Base-by-base conservation (phyloP, 176 grass and related monocot species). In the Oryza glumipatula region DNA sequence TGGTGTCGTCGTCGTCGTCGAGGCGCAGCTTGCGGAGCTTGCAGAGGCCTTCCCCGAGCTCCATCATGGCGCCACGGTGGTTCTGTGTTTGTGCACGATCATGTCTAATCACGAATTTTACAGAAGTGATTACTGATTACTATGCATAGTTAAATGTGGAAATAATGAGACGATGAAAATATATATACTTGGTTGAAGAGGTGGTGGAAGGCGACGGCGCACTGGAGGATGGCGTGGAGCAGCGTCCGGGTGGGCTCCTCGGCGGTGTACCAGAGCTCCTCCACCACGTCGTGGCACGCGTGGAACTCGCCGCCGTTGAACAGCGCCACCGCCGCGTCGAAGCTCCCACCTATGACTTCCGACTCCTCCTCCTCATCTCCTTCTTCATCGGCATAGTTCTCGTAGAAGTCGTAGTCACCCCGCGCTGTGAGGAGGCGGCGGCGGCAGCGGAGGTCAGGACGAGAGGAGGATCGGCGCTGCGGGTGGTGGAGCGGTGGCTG, bases 31-130 rank as follows among this genome's bases (percentile, higher is more conserved):
- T 92, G 60, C 83, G 82, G 67, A 94, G 86, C 86, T 97, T 97
- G 87, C 95, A 97, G 51, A 97, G 85, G 76, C 95, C 92, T 77
- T 97, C 95, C 0, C 95, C 90, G 74, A 97, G 91, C 76, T 97
- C 92, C 88, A 97, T 94, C 95, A 97, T 97, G 6, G 92, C 92
- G 41, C 95, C 92, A 48, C 88, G 80, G 74, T 97, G 95, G 84
- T 97, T 97, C 95, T 56, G 17, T 3, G 45, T 11, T 2, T 11
- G 4, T 15, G 47, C 11, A 15, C 47, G 3, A 9, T 12, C 45
- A 13, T 47, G 45, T 47, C 11, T 9, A 3, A 47, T 47, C 45
- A 44, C 43, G 11, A 44, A 9, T 43, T 44, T 44, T 44, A 11
- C 9, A 43, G 41, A 1, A 30, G 28, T 30, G 2, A 2, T 30